Conservation (phyloP, 2,329 filamentous ascomycete genomes). For the Thelonectria olida region DNA sequence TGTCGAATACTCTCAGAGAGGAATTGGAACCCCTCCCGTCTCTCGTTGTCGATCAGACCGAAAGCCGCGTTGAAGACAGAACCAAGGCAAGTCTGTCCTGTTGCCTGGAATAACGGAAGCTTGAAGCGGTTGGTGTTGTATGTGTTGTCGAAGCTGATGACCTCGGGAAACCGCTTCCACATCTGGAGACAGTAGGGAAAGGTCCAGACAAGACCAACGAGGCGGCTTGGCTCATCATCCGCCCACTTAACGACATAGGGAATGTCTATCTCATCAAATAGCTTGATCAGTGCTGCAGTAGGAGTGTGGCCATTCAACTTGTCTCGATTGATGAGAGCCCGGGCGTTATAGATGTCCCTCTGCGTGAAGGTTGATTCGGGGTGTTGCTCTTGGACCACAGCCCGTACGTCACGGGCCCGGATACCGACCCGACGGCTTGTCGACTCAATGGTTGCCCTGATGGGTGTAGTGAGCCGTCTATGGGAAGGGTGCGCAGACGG, state of each 20-base stretch:
- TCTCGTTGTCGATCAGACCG: slow-evolving; percentile 24
- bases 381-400: slow-evolving; percentile 22
- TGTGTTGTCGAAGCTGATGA: slow-evolving; percentile 24
- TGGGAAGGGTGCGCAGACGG: slow-evolving; percentile 21
- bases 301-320: slow-evolving; percentile 22
- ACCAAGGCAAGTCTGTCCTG: slow-evolving; percentile 8
- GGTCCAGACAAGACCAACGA: slow-evolving; percentile 26
- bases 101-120: slow-evolving; percentile 11
- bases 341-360: slow-evolving; percentile 3
- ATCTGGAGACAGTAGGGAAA: slow-evolving; percentile 25
- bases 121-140: slow-evolving; percentile 29
- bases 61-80: slow-evolving; percentile 23
- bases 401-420: slow-evolving; percentile 22
- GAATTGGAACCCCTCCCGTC: slow-evolving; percentile 21
- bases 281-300: slow-evolving; percentile 28
- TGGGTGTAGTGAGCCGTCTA: slow-evolving; percentile 12
- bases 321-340: slow-evolving; percentile 22
- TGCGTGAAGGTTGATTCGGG: slow-evolving; percentile 13
- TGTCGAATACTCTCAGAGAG: slow-evolving; percentile 8
- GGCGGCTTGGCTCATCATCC: slow-evolving; percentile 17
- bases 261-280: slow-evolving; percentile 26
- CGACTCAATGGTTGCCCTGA: slow-evolving; percentile 20
- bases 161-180: slow-evolving; percentile 25
- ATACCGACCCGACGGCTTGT: slow-evolving; percentile 26
- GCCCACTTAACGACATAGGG: slow-evolving; percentile 29